Conservation (phyloP, 768 basidiomycete genomes). For the Rhizopogon vulgaris region DNA sequence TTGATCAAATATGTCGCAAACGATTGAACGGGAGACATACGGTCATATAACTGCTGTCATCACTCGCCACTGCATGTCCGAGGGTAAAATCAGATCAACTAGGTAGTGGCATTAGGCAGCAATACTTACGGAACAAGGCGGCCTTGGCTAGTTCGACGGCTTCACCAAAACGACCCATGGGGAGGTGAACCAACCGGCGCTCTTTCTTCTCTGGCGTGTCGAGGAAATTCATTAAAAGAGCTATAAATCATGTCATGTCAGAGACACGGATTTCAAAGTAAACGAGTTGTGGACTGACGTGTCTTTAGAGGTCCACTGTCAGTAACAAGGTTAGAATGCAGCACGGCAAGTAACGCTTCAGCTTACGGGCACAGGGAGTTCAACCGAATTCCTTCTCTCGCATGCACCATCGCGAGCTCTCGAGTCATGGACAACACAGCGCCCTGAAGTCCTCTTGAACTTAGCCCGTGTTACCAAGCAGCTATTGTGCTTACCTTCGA, state of each 20-base stretch:
- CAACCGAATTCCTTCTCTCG: conserved; percentile 91
- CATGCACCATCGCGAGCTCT: conserved; percentile 97
- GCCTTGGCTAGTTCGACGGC: conserved; percentile 92
- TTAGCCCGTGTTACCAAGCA: not conserved
- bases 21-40: conserved; percentile 37
- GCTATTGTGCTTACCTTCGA: conserved; percentile 59
- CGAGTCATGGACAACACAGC: conserved; percentile 98
- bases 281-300: conserved; percentile 46
- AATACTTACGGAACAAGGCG: conserved; percentile 85
- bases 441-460: conserved; percentile 44
- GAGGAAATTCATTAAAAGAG: conserved; percentile 97
- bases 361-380: conserved; percentile 95
- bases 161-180: conserved; percentile 97
- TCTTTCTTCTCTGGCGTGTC: conserved; percentile 94
- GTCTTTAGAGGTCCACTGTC: conserved; percentile 89
- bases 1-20: conserved; percentile 5
- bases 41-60: conserved; percentile 95
- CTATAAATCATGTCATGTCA: conserved; percentile 31
- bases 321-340: conserved; percentile 3
- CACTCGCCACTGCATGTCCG: conserved; percentile 64
- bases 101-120: conserved; percentile 1
- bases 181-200: conserved; percentile 83
- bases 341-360: not conserved
- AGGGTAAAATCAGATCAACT: conserved; percentile 4
- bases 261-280: not conserved